Conservation (phyloP, 768 basidiomycete genomes). For the Pulveroboletus sp. region DNA sequence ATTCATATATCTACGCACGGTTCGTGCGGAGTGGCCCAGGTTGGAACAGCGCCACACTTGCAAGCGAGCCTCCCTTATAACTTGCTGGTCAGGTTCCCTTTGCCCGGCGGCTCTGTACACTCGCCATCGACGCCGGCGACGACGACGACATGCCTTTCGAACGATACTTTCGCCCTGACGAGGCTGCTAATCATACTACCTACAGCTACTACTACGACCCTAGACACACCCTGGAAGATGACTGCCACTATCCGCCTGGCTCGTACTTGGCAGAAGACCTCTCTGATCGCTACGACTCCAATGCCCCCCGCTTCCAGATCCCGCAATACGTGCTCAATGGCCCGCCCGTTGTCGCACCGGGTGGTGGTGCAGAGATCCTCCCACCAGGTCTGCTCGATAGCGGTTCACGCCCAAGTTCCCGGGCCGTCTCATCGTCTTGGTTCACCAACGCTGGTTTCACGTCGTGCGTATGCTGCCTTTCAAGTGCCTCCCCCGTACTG, state of each 20-base stretch:
- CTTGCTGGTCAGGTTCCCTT: background rate
- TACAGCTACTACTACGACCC: constrained; percentile 11
- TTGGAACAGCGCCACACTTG: background rate
- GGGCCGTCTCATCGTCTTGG: constrained; percentile 46
- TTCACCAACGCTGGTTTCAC: constrained; percentile 46
- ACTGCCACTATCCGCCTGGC: constrained; percentile 8
- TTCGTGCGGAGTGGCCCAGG: background rate
- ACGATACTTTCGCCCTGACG: constrained; percentile 35
- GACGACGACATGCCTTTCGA: constrained; percentile 39
- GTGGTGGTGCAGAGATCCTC: constrained; percentile 75
- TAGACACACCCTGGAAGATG: constrained; percentile 6
- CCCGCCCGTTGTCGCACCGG: constrained; percentile 60
- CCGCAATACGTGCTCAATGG: constrained; percentile 62
- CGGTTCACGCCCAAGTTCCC: constrained; percentile 18
- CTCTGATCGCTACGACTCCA: constrained; percentile 11
- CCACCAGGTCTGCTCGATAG: constrained; percentile 40
- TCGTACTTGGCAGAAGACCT: constrained; percentile 2
- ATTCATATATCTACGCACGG: constrained; percentile 6
- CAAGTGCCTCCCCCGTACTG: constrained; percentile 3
- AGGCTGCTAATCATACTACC: constrained; percentile 7
- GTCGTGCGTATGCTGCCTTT: constrained; percentile 17
- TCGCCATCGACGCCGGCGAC: constrained; percentile 1
- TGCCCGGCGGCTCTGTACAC: background rate
- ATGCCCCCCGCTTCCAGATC: constrained; percentile 52
- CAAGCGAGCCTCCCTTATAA: background rate